These are phyloP conservation scores for Ceratocystiopsis sp. DNA, from an alignment of 2,329 filamentous ascomycete species.

Conservation along the genomic window DNA sequence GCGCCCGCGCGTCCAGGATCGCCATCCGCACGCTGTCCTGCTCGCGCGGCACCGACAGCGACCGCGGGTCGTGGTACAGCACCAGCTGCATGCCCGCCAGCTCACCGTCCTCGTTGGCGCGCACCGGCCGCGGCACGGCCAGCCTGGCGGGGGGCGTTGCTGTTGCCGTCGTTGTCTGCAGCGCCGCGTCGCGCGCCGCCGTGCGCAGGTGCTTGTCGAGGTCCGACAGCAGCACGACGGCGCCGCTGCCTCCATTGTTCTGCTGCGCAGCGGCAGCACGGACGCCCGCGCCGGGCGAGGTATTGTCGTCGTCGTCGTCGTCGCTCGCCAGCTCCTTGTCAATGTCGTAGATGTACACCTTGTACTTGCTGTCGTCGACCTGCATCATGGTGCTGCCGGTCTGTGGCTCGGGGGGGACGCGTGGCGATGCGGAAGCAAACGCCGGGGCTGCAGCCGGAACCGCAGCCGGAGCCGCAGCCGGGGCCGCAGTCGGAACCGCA, in stretches of 20 bases:
- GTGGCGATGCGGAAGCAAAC: background rate
- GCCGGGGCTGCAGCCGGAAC: background rate
- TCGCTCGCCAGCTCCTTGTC: slow-evolving; percentile 65
- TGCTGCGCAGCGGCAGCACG: too few species aligned
- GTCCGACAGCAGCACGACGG: slow-evolving; percentile 66
- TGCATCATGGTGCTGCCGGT: slow-evolving; percentile 54
- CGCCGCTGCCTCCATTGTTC: slow-evolving; percentile 17
- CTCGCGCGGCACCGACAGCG: slow-evolving; percentile 57
- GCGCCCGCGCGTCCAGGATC: slow-evolving; percentile 60
- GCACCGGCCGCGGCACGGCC: slow-evolving; percentile 27
- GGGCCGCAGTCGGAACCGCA: background rate
- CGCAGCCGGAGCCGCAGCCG: background rate
- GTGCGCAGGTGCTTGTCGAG: slow-evolving; percentile 64
- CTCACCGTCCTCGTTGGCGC: slow-evolving; percentile 38
- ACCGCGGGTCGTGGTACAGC: slow-evolving; percentile 65
- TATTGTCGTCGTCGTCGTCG: slow-evolving; percentile 15
- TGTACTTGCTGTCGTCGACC: slow-evolving; percentile 71
- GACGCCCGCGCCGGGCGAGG: too few species aligned
- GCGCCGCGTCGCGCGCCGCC: slow-evolving; percentile 2
- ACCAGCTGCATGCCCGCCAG: slow-evolving; percentile 56
- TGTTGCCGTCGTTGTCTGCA: slow-evolving; percentile 29
- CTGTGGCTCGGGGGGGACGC: background rate
- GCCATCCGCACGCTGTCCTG: slow-evolving; percentile 66
- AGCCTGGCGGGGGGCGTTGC: slow-evolving; percentile 26
- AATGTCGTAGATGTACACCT: slow-evolving; percentile 80